phyloP scores from a whole-genome alignment of 2,329 filamentous ascomycete species.

The Penicillium frequentans region DNA sequence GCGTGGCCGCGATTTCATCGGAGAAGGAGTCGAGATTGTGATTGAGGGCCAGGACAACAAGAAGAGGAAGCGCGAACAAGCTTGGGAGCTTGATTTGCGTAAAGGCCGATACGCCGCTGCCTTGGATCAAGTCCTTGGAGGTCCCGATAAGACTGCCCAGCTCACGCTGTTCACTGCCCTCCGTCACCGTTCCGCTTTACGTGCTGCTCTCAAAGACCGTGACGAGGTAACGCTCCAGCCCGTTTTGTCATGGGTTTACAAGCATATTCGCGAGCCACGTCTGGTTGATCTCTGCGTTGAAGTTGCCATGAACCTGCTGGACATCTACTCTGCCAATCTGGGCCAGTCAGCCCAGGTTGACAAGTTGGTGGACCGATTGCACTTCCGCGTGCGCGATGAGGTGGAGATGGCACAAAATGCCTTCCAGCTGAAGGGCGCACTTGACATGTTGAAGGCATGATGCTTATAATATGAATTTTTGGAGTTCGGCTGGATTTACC shows the following conservation, averaged over 20 bases:
- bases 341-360: slow-evolving; percentile 73
- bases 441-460: slow-evolving; percentile 65
- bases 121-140: slow-evolving; percentile 73
- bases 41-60: slow-evolving; percentile 68
- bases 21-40: slow-evolving; percentile 83
- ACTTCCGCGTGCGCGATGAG: slow-evolving; percentile 70
- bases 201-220: slow-evolving; percentile 74
- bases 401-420: slow-evolving; percentile 83
- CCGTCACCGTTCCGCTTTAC: slow-evolving; percentile 81
- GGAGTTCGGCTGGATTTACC: slow-evolving; percentile 21
- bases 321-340: slow-evolving; percentile 81
- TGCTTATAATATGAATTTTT: slow-evolving; percentile 14
- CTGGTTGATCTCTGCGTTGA: slow-evolving; percentile 81
- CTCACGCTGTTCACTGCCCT: slow-evolving; percentile 81
- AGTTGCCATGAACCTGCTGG: slow-evolving; percentile 75
- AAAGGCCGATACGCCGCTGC: slow-evolving; percentile 75
- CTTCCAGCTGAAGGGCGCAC: slow-evolving; percentile 80
- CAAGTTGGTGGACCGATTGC: slow-evolving; percentile 66
- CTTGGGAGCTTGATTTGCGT: slow-evolving; percentile 80
- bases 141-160: slow-evolving; percentile 59
- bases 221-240: slow-evolving; percentile 81
- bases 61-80: slow-evolving; percentile 64
- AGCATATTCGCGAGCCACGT: slow-evolving; percentile 77
- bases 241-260: slow-evolving; percentile 78
- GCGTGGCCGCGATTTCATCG: slow-evolving; percentile 74